phyloP scores from a whole-genome alignment of 192 early-diverging fungal species.

The Backusella luteola region DNA sequence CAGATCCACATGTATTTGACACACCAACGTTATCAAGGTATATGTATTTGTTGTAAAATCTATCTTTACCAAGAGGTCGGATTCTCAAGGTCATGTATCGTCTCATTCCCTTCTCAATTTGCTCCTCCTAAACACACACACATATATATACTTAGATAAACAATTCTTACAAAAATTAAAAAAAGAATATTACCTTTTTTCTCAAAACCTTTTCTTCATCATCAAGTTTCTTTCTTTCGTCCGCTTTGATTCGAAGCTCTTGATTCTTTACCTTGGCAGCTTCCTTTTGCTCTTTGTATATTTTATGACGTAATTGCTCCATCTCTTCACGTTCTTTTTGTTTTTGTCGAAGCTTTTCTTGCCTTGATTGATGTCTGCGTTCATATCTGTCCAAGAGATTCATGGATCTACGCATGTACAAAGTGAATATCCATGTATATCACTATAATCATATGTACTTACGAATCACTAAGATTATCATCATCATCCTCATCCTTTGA shows the following conservation, averaged over 20 bases:
- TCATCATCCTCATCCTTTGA: constrained; percentile 5
- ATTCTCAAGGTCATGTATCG: constrained; percentile 63
- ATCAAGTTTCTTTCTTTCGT: constrained; percentile 49
- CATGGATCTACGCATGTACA: neutral
- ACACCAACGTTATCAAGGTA: constrained; percentile 81
- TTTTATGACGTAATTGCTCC: constrained; percentile 37
- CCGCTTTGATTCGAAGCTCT: constrained; percentile 37
- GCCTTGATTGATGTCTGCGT: constrained; percentile 37
- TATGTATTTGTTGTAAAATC: constrained; percentile 85
- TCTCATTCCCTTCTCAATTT: constrained; percentile 69
- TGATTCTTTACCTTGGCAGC: constrained; percentile 34
- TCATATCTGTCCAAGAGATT: constrained; percentile 14
- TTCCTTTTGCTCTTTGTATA: constrained; percentile 39
- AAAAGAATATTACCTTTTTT: constrained; percentile 19
- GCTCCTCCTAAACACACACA: constrained; percentile 56
- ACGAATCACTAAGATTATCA: constrained; percentile 2
- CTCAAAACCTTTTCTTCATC: constrained; percentile 53
- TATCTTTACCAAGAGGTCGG: constrained; percentile 74
- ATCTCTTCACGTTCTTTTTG: constrained; percentile 47
- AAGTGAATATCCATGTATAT: neutral
- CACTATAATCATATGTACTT: neutral
- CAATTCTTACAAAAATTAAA: neutral
- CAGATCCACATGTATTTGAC: constrained; percentile 49
- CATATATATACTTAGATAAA: neutral
- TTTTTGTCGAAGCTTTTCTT: constrained; percentile 43